Evolutionary conservation across 257 asterid species (phyloP), one percentile per base, ranked within the genome.

Genomic region (Striga asiatica): DNA sequence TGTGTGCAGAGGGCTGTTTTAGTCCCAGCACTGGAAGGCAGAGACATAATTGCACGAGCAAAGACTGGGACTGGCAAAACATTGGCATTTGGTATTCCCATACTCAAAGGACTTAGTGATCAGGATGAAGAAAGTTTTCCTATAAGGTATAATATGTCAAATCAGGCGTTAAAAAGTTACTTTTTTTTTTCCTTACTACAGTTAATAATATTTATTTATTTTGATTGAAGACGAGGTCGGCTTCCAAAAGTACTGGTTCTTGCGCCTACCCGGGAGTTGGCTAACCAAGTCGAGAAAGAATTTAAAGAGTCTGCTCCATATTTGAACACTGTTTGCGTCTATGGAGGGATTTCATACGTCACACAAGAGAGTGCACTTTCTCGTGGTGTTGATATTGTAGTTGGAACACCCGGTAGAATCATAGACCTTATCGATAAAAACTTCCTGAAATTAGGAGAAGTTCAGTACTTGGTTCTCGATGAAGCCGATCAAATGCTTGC

Each of bases 401-500:
- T 92, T 68, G 98, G 98, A 68, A 92, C 98, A 35, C 99, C 98
- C 13, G 98, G 98, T 20, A 88, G 97, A 78, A 80, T 88, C 21
- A 92, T 88, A 64, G 98, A 92, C 69, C 93, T 88, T 35, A 74
- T 92, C 45, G 71, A 79, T 50, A 80, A 72, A 60, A 77, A 68
- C 71, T 72, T 56, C 68, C 75, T 88, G 69, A 79, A 84, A 65
- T 74, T 92, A 62, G 84, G 89, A 54, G 97, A 88, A 74, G 93
- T 92, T 72, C 72, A 79, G 64, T 82, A 76, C 71, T 74, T 92
- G 85, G 97, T 92, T 60, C 94, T 92, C 16, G 98, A 92, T 55
- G 98, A 92, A 74, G 97, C 98, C 5, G 95, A 88, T 81, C 97
- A 87, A 72, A 92, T 92, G 98, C 98, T 92, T 67, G 98, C 98